Evolutionary conservation across 345 rosid species (phyloP), one percentile per base, ranked within the genome.

Genomic region (rapeseed (Brassica napus)): DNA sequence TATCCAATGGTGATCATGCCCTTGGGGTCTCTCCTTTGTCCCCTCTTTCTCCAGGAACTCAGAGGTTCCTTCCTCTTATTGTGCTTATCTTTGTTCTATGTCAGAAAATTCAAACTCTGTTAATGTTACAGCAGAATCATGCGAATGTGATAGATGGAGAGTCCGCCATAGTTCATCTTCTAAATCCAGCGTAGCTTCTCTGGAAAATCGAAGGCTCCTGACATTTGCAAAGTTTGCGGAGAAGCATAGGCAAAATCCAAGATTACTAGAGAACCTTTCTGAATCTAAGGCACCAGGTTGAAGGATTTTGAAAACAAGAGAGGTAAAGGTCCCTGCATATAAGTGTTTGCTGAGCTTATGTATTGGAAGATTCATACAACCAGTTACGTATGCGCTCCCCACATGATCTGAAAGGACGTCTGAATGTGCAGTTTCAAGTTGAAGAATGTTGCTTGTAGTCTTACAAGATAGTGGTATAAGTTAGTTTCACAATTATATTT

Each of bases 361-460:
- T 92, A 61, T 84, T 94, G 88, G 98, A 94, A 86, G 98, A 94
- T 83, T 92, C 97, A 1, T 94, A 92, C 85, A 92, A 94, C 85
- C 97, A 94, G 87, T 84, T 94, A 81, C 87, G 97, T 35, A 91
- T 94, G 98, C 90, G 93, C 69, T 86, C 98, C 76, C 87, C 82
- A 59, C 92, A 83, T 78, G 98, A 94, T 86, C 84, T 94, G 74
- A 94, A 85, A 83, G 97, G 98, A 82, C 90, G 97, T 64, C 79
- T 92, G 77, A 94, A 94, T 30, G 98, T 94, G 78, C 94, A 91
- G 79, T 94, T 92, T 84, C 98, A 94, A 85, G 97, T 97, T 79
- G 98, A 94, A 77, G 98, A 94, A 83, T 97, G 98, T 62, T 91
- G 98, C 97, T n/a, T 97, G 98, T 49, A 97, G 98, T 65, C 85